Conservation (phyloP, 768 basidiomycete species). For the Tylopilus cervinicoccineus region DNA sequence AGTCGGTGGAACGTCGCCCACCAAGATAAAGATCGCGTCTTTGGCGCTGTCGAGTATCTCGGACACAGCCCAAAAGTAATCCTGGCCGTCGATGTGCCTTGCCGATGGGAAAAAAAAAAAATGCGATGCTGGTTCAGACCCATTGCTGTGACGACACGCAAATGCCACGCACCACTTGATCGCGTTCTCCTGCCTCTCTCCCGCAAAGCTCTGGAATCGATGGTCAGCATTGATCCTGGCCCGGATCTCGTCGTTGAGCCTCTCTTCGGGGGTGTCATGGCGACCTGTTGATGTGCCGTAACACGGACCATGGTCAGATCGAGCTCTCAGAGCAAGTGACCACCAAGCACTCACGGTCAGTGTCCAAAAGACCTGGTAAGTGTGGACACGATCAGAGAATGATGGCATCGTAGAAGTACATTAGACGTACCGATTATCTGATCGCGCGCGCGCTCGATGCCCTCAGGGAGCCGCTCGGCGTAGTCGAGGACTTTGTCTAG, state of each 20-base stretch:
- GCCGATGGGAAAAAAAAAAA: neutral
- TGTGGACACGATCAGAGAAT: neutral
- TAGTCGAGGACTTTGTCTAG: slow-evolving; percentile 34
- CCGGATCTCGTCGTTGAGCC: slow-evolving; percentile 63
- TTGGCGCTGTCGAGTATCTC: slow-evolving; percentile 81
- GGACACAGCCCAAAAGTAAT: slow-evolving; percentile 94
- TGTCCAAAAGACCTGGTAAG: slow-evolving; percentile 30
- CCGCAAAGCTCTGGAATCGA: slow-evolving; percentile 84
- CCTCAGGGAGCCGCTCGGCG: slow-evolving; percentile 37
- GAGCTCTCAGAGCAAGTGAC: neutral
- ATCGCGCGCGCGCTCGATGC: slow-evolving; percentile 33
- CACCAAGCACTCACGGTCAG: slow-evolving; percentile 28
- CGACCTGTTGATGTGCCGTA: slow-evolving; percentile 36
- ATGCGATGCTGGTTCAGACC: neutral
- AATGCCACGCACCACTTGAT: slow-evolving; percentile 69
- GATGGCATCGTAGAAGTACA: neutral
- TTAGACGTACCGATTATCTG: slow-evolving; percentile 34
- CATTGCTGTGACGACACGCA: neutral
- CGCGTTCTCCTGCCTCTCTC: slow-evolving; percentile 59
- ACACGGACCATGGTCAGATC: slow-evolving; percentile 1
- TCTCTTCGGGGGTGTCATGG: slow-evolving; percentile 76
- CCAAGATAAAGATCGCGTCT: slow-evolving; percentile 86
- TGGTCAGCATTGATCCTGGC: slow-evolving; percentile 74
- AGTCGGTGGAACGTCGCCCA: slow-evolving; percentile 25
- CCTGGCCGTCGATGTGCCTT: slow-evolving; percentile 91